Evolutionary conservation across 2,329 filamentous ascomycete species (phyloP).

Genomic region (Fusarium gaditjirri): DNA sequence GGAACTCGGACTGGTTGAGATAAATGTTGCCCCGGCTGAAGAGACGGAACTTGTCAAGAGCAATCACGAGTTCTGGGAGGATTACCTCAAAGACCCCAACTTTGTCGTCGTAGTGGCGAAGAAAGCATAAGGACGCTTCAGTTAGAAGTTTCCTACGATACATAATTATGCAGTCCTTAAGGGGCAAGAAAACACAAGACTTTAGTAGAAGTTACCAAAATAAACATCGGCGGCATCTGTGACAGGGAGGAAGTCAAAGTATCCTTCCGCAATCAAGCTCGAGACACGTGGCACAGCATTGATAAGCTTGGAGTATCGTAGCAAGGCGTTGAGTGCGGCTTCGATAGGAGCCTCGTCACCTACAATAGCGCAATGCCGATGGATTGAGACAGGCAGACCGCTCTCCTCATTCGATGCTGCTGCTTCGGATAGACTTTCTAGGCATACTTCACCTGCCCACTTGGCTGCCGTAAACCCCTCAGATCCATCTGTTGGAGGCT

Average conservation of each 20-base stretch:
- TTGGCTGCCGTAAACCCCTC: slow-evolving; percentile 1
- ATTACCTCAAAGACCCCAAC: neutral
- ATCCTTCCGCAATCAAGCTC: neutral
- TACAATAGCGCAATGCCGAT: neutral
- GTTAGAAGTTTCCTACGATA: too few relatives aligned
- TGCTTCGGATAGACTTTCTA: neutral
- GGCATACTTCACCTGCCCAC: neutral
- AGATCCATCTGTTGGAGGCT: neutral
- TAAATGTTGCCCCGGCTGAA: neutral
- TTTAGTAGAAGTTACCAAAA: too few relatives aligned
- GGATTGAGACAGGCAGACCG: neutral
- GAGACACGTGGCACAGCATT: neutral
- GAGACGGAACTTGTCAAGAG: neutral
- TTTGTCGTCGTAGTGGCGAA: neutral
- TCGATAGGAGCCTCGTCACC: neutral
- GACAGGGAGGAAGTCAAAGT: neutral
- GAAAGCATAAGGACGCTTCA: neutral
- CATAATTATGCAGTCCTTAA: too few relatives aligned
- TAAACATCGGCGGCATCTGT: neutral
- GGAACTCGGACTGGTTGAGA: neutral
- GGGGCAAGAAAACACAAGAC: too few relatives aligned
- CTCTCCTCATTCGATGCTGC: fast-evolving
- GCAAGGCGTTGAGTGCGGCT: neutral
- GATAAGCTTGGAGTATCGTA: neutral
- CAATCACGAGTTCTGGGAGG: neutral